phyloP scores from a whole-genome alignment of 306 rosid species.

The Cucumis sativus region DNA sequence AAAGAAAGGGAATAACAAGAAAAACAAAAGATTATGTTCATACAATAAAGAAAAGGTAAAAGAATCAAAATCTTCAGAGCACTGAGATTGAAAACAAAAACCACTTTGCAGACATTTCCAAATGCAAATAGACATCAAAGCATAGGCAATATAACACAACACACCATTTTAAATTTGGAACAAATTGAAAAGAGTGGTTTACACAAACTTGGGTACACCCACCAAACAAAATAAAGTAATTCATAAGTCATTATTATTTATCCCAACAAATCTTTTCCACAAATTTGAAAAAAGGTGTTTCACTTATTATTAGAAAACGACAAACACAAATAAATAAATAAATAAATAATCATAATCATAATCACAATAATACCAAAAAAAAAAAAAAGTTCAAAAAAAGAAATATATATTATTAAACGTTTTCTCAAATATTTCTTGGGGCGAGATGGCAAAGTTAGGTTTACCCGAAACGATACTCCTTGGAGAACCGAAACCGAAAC shows the following conservation, averaged over 20 bases:
- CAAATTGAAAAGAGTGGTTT: background rate
- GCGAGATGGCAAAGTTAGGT: background rate
- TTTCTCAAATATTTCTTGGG: background rate
- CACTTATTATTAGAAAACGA: slow-evolving; percentile 4
- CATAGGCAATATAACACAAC: background rate
- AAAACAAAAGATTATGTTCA: background rate
- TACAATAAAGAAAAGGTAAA: background rate
- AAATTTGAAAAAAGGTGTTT: background rate
- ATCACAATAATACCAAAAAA: too few species aligned
- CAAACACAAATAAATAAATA: background rate
- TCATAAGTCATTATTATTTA: background rate
- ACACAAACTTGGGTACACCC: background rate
- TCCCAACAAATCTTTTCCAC: background rate
- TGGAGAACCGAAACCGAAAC: background rate
- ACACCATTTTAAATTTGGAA: background rate
- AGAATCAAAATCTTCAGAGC: background rate
- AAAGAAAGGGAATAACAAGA: background rate
- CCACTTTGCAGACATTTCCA: background rate
- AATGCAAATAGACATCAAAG: background rate
- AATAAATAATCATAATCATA: too few species aligned
- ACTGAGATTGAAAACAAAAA: background rate
- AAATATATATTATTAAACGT: too few species aligned
- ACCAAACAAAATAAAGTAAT: background rate
- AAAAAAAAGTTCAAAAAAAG: too few species aligned
- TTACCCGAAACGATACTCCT: background rate